Conservation (phyloP, 352 stramenopile genomes). For the Globisporangium radiosum region DNA sequence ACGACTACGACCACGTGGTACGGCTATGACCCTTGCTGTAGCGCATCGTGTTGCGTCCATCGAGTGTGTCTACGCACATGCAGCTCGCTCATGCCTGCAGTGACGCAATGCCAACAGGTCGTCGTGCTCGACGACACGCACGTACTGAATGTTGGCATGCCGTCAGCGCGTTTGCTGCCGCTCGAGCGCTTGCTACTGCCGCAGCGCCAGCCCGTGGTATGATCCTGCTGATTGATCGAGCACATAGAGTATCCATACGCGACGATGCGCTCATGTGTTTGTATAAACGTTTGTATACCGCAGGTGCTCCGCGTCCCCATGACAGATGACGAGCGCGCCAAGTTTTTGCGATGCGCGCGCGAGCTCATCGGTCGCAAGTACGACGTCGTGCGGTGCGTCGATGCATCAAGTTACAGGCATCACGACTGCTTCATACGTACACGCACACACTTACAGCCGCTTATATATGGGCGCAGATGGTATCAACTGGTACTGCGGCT, state of each 20-base stretch:
- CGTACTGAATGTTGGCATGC: constrained; percentile 64
- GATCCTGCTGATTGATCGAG: too few species aligned
- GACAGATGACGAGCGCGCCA: constrained; percentile 28
- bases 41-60: not conserved
- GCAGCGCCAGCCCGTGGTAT: constrained; percentile 62
- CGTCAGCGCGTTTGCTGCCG: constrained; percentile 43
- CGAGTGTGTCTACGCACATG: too few species aligned
- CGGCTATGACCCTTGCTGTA: not conserved
- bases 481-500: constrained; percentile 62
- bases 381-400: constrained; percentile 46
- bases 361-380: constrained; percentile 63
- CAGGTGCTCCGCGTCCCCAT: constrained; percentile 58
- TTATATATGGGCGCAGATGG: constrained; percentile 19
- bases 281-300: too few species aligned
- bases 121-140: constrained; percentile 53
- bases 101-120: constrained; percentile 21
- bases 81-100: too few species aligned
- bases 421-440: not conserved
- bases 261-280: not conserved
- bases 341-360: constrained; percentile 53
- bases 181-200: constrained; percentile 59
- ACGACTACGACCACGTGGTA: constrained; percentile 74
- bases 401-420: not conserved
- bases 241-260: too few species aligned
- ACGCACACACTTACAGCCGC: not conserved